Base-by-base conservation (phyloP, 495 filamentous ascomycete genomes). In the Hyaloscypha variabilis region DNA sequence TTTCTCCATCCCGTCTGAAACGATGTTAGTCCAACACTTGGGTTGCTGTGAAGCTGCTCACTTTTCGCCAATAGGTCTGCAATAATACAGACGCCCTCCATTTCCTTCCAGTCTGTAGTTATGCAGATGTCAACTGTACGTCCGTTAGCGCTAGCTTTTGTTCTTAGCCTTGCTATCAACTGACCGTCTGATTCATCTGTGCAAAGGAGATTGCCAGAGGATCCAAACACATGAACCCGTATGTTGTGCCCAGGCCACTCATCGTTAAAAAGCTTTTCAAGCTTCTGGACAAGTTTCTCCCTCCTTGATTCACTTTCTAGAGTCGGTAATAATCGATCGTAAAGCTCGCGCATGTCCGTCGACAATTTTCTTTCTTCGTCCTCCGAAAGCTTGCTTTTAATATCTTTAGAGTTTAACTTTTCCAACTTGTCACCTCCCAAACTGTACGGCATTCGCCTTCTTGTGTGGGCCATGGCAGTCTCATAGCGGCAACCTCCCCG, bases 131-230 rank as follows among this genome's bases (percentile, higher is more conserved):
- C 95, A 74, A 98, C 94, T 97, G 65, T 23, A 54, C 6, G 6
- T 23, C 34, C 57, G 66, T 79, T 69, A 76, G 74, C 50, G 77
- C 81, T 62, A 14, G 65, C 14, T 42, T 26, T 60, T 17, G 28
- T 30, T 39, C 26, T 54, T 56, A 25, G 52, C 51, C 39, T 36
- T 59, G 28, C 39, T 46, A 23, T 58, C 39, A 23, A 85, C 86
- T 69, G 78, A 97, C 94, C 93, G 79, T 99, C 95, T 60, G 96
- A 98, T 72, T 98, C 93, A 78, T 91, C 94, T 21, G 96, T 96
- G 74, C 92, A 97, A 42, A 98, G 82, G 71, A 96, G 82, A 74
- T 99, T 99, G 58, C 95, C 95, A 46, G 96, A 97, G 6, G 96
- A 98, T 23, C 95, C 95, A 84, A 98, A 99, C 30, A 98, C 87